Percentiles rank a stretch among this genome's conserved stretches.
phyloP scores from a whole-genome alignment of 768 basidiomycete species.

The Suillus americanus region DNA sequence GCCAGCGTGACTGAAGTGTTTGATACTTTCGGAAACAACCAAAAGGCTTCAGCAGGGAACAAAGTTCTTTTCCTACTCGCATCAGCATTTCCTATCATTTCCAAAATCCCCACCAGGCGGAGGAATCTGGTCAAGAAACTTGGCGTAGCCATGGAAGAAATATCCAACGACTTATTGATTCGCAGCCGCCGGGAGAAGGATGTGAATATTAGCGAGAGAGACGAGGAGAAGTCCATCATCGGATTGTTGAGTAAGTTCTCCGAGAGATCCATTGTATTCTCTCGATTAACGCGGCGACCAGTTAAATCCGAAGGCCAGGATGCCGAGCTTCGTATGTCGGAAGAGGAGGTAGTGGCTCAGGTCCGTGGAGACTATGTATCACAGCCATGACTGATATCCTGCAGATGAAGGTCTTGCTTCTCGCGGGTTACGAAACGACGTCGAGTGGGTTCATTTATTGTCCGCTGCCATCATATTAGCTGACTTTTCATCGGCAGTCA shows the following conservation, averaged over 20 bases:
- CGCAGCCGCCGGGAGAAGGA: conserved; percentile 35
- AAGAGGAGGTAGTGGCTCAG: conserved; percentile 27
- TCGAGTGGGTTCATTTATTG: conserved; percentile 13
- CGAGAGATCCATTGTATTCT: conserved; percentile 15
- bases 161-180: conserved; percentile 41
- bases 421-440: conserved; percentile 24
- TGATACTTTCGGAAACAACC: conserved; percentile 22
- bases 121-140: conserved; percentile 32
- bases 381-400: neutral
- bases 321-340: conserved; percentile 22
- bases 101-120: conserved; percentile 37
- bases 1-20: conserved; percentile 12
- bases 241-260: conserved; percentile 22
- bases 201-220: conserved; percentile 16
- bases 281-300: conserved; percentile 8
- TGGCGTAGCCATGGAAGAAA: conserved; percentile 34
- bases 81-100: conserved; percentile 35
- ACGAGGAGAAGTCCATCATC: conserved; percentile 27
- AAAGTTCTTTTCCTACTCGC: conserved; percentile 38
- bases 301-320: conserved; percentile 36
- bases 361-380: conserved; percentile 1
- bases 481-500: conserved; percentile 9
- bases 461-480: neutral
- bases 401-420: conserved; percentile 18
- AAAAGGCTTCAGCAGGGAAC: conserved; percentile 16